Evolutionary conservation across 768 basidiomycete genomes (phyloP).

Genomic region (Amanita exitialis): DNA sequence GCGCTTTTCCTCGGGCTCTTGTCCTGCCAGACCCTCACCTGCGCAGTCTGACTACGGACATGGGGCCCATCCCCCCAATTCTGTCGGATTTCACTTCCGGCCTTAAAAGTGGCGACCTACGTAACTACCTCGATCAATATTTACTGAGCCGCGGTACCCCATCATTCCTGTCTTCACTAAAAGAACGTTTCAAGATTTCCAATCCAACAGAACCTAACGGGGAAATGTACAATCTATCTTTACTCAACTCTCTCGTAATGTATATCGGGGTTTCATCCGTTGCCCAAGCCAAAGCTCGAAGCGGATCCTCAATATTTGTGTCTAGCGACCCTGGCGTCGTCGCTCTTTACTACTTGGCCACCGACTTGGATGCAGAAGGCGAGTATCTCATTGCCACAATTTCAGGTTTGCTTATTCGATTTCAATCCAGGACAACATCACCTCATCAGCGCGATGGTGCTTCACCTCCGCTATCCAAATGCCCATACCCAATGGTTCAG

Average conservation of each 20-base stretch:
- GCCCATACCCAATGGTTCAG: slow-evolving; percentile 99
- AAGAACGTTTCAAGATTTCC: slow-evolving; percentile 59
- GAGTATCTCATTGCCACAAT: slow-evolving; percentile 14
- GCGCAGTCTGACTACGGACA: slow-evolving; percentile 74
- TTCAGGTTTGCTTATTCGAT: not conserved
- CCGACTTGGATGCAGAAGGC: slow-evolving; percentile 90
- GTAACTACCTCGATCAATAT: slow-evolving; percentile 73
- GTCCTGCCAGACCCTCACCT: slow-evolving; percentile 83
- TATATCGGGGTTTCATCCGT: slow-evolving; percentile 93
- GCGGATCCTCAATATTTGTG: slow-evolving; percentile 74
- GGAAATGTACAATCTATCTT: slow-evolving; percentile 75
- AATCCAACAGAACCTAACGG: slow-evolving; percentile 31
- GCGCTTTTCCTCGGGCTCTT: slow-evolving; percentile 82
- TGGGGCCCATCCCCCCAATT: slow-evolving; percentile 87
- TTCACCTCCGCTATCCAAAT: slow-evolving; percentile 95
- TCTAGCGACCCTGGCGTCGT: slow-evolving; percentile 77
- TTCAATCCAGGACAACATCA: slow-evolving; percentile 77
- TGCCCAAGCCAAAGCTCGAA: slow-evolving; percentile 79
- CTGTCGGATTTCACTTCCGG: slow-evolving; percentile 84
- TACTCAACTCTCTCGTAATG: slow-evolving; percentile 92
- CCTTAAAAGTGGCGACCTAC: slow-evolving; percentile 73
- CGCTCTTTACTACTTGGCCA: slow-evolving; percentile 72
- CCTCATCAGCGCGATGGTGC: slow-evolving; percentile 83
- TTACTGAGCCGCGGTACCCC: slow-evolving; percentile 67
- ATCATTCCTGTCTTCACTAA: slow-evolving; percentile 67